phyloP scores from a whole-genome alignment of 371 early-diverging fungal genomes.

The Mucor velutinosus region DNA sequence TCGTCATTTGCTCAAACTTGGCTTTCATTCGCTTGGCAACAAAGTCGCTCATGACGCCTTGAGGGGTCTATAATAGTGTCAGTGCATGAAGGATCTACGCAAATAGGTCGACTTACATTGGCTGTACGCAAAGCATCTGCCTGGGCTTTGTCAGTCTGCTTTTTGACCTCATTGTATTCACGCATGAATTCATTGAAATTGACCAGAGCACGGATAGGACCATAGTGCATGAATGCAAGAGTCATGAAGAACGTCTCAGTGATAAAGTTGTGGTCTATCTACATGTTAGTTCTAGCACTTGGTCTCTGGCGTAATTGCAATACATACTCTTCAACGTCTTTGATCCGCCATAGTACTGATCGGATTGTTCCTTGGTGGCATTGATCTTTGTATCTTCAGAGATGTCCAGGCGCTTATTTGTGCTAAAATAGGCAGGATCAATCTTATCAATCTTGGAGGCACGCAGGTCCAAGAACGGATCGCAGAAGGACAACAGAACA shows the following conservation, averaged over 20 bases:
- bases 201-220: constrained; percentile 71
- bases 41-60: constrained; percentile 52
- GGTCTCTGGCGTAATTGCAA: neutral
- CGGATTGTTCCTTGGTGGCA: constrained; percentile 72
- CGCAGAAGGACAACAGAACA: constrained; percentile 70
- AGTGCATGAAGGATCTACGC: neutral
- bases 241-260: constrained; percentile 88
- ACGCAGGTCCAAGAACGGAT: constrained; percentile 83
- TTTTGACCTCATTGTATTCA: constrained; percentile 68
- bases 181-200: constrained; percentile 69
- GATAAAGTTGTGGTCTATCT: constrained; percentile 73
- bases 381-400: constrained; percentile 80
- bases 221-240: constrained; percentile 77
- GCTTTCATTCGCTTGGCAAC: constrained; percentile 61
- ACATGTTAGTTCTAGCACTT: neutral
- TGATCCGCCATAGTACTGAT: constrained; percentile 50
- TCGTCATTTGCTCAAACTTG: constrained; percentile 60
- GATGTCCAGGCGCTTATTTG: constrained; percentile 57
- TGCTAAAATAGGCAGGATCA: constrained; percentile 68
- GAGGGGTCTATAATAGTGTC: constrained; percentile 30
- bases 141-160: constrained; percentile 54
- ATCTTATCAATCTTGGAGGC: constrained; percentile 75
- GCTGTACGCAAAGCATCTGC: constrained; percentile 47
- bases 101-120: constrained; percentile 29
- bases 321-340: constrained; percentile 22